Evolutionary conservation across 495 filamentous ascomycete genomes (phyloP).

Genomic region (Aspergillus cristatus): DNA sequence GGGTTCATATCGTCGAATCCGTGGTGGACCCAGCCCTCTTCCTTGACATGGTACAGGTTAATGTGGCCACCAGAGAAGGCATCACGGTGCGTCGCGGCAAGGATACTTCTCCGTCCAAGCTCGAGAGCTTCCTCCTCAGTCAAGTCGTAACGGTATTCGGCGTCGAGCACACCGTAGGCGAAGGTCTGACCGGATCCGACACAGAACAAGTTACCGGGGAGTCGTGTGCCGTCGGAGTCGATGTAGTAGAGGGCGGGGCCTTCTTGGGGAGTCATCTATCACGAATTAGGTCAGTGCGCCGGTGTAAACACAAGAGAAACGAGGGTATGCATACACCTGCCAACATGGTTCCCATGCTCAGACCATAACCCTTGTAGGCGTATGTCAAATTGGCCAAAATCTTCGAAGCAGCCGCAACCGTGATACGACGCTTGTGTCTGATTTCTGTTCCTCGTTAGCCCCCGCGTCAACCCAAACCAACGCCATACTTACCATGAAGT

Average conservation of each 20-base stretch:
- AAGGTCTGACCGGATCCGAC: constrained; percentile 97
- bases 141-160: constrained; percentile 87
- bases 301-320: constrained; percentile 5
- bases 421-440: constrained; percentile 96
- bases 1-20: constrained; percentile 93
- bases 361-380: constrained; percentile 93
- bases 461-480: not conserved
- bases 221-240: constrained; percentile 90
- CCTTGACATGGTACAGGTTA: constrained; percentile 98
- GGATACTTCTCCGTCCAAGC: constrained; percentile 80
- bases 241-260: constrained; percentile 98
- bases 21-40: constrained; percentile 96
- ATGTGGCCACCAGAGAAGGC: constrained; percentile 97
- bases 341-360: constrained; percentile 99
- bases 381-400: constrained; percentile 98
- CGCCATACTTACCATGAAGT: constrained; percentile 57
- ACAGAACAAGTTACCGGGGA: constrained; percentile 93
- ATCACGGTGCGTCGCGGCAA: constrained; percentile 96
- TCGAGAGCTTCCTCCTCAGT: constrained; percentile 78
- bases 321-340: constrained; percentile 88
- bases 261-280: constrained; percentile 70
- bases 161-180: constrained; percentile 94
- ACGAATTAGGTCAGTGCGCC: not conserved
- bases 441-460: constrained; percentile 47
- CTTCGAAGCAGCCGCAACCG: constrained; percentile 93